phyloP scores from a whole-genome alignment of 495 filamentous ascomycete genomes.

The Durotheca rogersii region DNA sequence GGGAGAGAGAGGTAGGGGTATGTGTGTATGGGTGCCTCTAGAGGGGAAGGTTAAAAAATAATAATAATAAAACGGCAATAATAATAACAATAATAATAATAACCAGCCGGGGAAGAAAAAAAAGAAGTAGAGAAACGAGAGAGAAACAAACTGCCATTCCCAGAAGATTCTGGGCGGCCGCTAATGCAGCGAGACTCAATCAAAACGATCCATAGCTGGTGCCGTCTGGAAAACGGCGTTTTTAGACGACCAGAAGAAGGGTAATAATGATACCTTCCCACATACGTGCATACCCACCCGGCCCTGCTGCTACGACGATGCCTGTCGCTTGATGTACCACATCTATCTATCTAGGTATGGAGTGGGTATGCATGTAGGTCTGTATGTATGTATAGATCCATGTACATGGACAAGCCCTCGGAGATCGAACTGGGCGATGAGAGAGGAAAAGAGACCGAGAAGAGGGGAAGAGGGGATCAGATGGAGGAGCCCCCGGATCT shows the following conservation, averaged over 20 bases:
- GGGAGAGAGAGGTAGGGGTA: no score
- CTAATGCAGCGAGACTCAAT: conserved; percentile 54
- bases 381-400: conserved; percentile 37
- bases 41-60: conserved; percentile 31
- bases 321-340: conserved; percentile 32
- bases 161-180: conserved; percentile 51
- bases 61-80: no score
- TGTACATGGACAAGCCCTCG: conserved; percentile 43
- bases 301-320: conserved; percentile 34
- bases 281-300: conserved; percentile 43
- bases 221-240: conserved; percentile 31
- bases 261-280: conserved; percentile 41
- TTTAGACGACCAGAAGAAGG: conserved; percentile 35
- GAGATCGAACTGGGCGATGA: conserved; percentile 35
- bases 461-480: conserved; percentile 9
- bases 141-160: conserved; percentile 36
- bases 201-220: conserved; percentile 36
- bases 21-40: no score
- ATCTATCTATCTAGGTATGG: no score
- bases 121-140: conserved; percentile 8
- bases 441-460: conserved; percentile 19
- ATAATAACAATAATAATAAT: no score
- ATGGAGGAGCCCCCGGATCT: conserved; percentile 33
- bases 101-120: conserved; percentile 13
- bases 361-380: conserved; percentile 30